A percentile compares a stretch with the other conserved stretches of the same genome.
Evolutionary conservation across 2,329 filamentous ascomycete genomes (phyloP).

Genomic region (Diplodia seriata): DNA sequence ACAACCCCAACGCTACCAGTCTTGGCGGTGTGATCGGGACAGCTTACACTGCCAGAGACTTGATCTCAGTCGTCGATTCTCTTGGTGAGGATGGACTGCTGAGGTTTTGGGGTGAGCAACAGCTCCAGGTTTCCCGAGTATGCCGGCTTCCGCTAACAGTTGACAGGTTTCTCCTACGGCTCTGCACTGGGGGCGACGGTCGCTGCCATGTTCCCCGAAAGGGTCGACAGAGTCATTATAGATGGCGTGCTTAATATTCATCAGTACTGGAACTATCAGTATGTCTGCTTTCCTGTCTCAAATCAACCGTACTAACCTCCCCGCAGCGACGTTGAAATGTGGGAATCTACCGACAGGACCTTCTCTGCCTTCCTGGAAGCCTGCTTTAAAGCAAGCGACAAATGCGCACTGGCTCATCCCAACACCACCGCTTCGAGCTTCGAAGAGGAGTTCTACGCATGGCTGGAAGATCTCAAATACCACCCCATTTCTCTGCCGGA

Average conservation of each 20-base stretch:
- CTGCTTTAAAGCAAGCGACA: neutral
- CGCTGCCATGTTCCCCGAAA: conserved; percentile 54
- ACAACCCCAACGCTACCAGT: conserved; percentile 34
- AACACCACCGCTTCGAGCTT: neutral
- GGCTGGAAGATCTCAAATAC: conserved; percentile 8
- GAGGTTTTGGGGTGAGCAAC: conserved; percentile 1
- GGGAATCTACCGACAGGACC: neutral
- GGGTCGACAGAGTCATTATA: conserved; percentile 51
- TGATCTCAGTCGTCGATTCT: conserved; percentile 55
- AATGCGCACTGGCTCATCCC: neutral
- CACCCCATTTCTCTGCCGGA: neutral
- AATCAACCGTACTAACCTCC: neutral
- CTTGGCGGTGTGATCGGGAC: conserved; percentile 52
- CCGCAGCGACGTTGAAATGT: neutral
- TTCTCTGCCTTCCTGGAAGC: conserved; percentile 1
- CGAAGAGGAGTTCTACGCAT: conserved; percentile 5
- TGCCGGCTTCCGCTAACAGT: conserved; percentile 45
- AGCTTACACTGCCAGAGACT: conserved; percentile 54
- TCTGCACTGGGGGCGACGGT: conserved; percentile 56
- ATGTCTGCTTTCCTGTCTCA: conserved; percentile 15
- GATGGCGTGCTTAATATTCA: conserved; percentile 52
- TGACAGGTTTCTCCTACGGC: conserved; percentile 52
- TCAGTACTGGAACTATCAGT: conserved; percentile 55
- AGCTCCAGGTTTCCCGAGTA: neutral
- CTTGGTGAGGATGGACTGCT: conserved; percentile 51